Base-by-base conservation (phyloP, 2,329 filamentous ascomycete species). In the Emydomyces testavorans region DNA sequence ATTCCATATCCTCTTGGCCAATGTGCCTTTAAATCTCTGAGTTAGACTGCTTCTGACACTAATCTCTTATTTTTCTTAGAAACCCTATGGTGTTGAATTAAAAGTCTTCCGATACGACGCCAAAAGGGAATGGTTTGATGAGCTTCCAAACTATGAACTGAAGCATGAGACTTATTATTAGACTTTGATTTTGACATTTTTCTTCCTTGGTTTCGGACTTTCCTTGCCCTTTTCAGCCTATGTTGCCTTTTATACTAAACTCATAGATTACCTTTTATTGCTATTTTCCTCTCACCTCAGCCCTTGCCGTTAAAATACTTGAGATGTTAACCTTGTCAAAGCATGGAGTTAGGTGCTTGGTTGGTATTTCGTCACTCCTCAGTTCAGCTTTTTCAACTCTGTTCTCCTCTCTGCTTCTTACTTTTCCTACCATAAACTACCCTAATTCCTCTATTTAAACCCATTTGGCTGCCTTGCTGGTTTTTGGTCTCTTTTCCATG, bases 11-110 rank as follows among this genome's bases (percentile, higher is more conserved):
- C 28, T 26, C 40, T 39, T 16, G 1, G 54, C 13, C 13, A 23
- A 10, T 8, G 34, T 44, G 16, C 21, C 28, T 13, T 6, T 35
- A 8, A 23, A n/a, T n/a, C n/a, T n/a, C n/a, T n/a, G 29, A 26
- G n/a, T 38, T 16, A n/a, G n/a, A n/a, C 18, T 41, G 5, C 16
- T 41, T 2, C 44, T 28, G 11, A 6, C 29, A 29, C 20, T 37
- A 21, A 34, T 21, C 18, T 26, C 15, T 31, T 26, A 45, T 16
- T 38, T 38, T 18, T 41, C 49, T 47, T 50, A 70, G 54, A 95
- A 95, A 73, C 92, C 92, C 0, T 98, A 98, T 57, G 92, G 92
- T 11, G 89, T 95, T 50, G 90, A 94, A 52, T 95, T 96, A 71
- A 90, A 94, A 64, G 90, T 88, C 0, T 98, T 94, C 72, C 79